Evolutionary conservation across 495 filamentous ascomycete species (phyloP).

Genomic region (Parathielavia appendiculata): DNA sequence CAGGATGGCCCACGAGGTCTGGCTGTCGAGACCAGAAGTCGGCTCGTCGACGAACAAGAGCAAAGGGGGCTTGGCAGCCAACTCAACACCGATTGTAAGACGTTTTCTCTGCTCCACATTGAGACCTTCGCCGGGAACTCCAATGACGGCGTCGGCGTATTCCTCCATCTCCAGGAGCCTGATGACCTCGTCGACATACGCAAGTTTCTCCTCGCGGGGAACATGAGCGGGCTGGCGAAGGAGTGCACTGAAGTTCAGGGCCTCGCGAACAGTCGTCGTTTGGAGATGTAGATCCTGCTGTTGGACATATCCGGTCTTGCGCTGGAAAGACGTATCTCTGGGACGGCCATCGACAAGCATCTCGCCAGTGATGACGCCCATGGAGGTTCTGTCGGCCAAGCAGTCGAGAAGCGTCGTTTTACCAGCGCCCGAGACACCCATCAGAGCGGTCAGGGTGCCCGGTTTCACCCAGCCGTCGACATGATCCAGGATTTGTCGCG

Average conservation of each 20-base stretch:
- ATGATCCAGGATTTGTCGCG: constrained; percentile 71
- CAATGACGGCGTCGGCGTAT: constrained; percentile 82
- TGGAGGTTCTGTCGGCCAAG: constrained; percentile 71
- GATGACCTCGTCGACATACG: constrained; percentile 87
- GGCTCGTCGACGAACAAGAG: constrained; percentile 89
- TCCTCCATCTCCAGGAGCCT: constrained; percentile 83
- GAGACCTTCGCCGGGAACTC: constrained; percentile 80
- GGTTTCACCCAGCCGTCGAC: constrained; percentile 91
- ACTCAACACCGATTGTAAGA: constrained; percentile 85
- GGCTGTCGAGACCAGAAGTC: constrained; percentile 76
- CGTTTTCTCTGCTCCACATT: constrained; percentile 91
- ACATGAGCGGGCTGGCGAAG: constrained; percentile 74
- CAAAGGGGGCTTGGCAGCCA: constrained; percentile 85
- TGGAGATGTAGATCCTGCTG: constrained; percentile 90
- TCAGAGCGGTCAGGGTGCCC: constrained; percentile 82
- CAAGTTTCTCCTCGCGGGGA: constrained; percentile 67
- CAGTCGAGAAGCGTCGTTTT: constrained; percentile 71
- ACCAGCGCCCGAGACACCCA: constrained; percentile 70
- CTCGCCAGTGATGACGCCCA: constrained; percentile 80
- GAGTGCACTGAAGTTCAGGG: constrained; percentile 75
- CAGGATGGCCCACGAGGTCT: constrained; percentile 82
- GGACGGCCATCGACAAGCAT: constrained; percentile 77
- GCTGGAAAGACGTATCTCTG: constrained; percentile 77
- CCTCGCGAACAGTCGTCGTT: constrained; percentile 81
- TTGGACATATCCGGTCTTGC: constrained; percentile 92